Percentiles rank a stretch among this genome's conserved stretches.
These are phyloP conservation scores for California macrophylla DNA, from an alignment of 441 rosid genomes.

Conservation along the genomic window DNA sequence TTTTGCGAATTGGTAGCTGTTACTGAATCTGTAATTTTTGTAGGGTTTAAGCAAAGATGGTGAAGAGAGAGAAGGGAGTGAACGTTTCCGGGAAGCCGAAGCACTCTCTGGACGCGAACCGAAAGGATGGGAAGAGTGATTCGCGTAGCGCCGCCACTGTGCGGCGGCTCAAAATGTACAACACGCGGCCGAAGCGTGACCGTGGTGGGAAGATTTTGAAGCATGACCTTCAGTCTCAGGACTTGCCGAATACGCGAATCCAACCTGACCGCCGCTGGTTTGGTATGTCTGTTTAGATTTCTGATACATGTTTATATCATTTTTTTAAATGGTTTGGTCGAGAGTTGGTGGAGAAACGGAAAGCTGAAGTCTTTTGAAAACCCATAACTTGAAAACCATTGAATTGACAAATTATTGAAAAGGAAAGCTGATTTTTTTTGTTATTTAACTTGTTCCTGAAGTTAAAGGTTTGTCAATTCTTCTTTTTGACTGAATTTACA, in stretches of 20 bases:
- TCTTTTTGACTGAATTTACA: conserved; percentile 15
- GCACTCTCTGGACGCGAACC: conserved; percentile 75
- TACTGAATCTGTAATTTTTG: not conserved
- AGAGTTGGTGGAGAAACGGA: too few relatives aligned
- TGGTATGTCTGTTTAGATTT: conserved; percentile 32
- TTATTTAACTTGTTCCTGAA: not conserved
- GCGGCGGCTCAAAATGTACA: conserved; percentile 80
- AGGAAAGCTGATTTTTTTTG: too few relatives aligned
- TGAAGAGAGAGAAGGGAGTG: conserved; percentile 51
- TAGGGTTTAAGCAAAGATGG: conserved; percentile 30
- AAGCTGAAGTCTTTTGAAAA: too few relatives aligned
- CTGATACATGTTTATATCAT: not conserved
- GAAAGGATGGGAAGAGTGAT: conserved; percentile 43
- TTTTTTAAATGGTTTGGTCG: not conserved
- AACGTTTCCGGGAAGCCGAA: conserved; percentile 76
- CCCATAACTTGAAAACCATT: not conserved
- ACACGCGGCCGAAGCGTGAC: conserved; percentile 43
- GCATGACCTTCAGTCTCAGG: conserved; percentile 66
- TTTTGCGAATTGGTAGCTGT: not conserved
- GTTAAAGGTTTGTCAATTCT: not conserved
- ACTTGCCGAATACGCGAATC: conserved; percentile 66
- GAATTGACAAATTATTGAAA: not conserved
- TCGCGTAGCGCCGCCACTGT: conserved; percentile 65
- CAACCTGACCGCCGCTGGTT: conserved; percentile 87
- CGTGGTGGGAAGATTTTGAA: conserved; percentile 46